A percentile compares a stretch with the other conserved stretches of the same genome.
Conservation (phyloP, 202 grass and related monocot species). For the Bolboschoenoplectus hybrid region DNA sequence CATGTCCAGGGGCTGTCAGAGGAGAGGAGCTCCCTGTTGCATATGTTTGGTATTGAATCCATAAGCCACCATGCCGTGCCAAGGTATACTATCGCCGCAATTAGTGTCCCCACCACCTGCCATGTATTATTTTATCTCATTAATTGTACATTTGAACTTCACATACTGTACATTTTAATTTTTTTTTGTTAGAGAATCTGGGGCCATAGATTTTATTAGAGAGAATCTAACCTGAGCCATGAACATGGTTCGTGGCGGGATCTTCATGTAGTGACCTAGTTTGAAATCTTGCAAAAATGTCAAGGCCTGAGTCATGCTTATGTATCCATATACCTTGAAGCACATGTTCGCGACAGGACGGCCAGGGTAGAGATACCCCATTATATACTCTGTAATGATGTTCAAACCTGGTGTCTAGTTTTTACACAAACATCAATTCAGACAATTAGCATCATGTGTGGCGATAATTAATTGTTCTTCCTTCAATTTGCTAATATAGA, state of each 20-base stretch:
- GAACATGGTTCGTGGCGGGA: slow-evolving; percentile 94
- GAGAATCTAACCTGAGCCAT: slow-evolving; percentile 79
- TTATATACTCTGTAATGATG: slow-evolving; percentile 93
- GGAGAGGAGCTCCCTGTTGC: slow-evolving; percentile 64
- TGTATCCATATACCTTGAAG: slow-evolving; percentile 97
- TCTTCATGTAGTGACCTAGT: slow-evolving; percentile 97
- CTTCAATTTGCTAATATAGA: not conserved
- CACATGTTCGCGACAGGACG: slow-evolving; percentile 93
- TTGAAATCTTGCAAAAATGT: slow-evolving; percentile 94
- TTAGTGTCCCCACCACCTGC: slow-evolving; percentile 82
- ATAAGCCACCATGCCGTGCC: slow-evolving; percentile 94
- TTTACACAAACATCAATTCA: slow-evolving; percentile 1
- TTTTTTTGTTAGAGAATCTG: not conserved
- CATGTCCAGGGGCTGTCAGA: slow-evolving; percentile 88
- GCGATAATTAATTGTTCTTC: not conserved
- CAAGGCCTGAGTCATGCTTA: slow-evolving; percentile 92
- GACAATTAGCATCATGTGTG: not conserved
- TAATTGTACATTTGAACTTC: not conserved
- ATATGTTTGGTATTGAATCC: slow-evolving; percentile 80
- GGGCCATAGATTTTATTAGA: not conserved
- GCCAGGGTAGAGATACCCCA: slow-evolving; percentile 90
- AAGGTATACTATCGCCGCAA: slow-evolving; percentile 77
- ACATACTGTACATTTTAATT: not conserved
- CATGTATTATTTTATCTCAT: slow-evolving; percentile 34
- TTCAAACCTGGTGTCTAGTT: slow-evolving; percentile 85